phyloP scores from a whole-genome alignment of 2,329 filamentous ascomycete species.

The Colletotrichum lentis region DNA sequence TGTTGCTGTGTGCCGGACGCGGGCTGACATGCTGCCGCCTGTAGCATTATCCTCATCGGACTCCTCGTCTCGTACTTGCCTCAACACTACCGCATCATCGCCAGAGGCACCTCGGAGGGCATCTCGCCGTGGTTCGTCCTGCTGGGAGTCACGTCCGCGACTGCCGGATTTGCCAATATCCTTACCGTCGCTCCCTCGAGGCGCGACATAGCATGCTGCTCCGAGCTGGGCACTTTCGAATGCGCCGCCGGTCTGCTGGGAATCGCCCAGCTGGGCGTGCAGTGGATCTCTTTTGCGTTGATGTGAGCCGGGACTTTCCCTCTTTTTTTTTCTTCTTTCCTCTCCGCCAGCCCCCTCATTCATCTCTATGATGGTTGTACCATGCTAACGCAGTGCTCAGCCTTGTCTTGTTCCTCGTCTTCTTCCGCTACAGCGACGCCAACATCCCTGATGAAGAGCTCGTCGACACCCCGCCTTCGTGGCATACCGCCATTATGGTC shows the following conservation, averaged over 20 bases:
- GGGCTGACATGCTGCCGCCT: slow-evolving; percentile 38
- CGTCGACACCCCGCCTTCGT: slow-evolving; percentile 66
- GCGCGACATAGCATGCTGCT: slow-evolving; percentile 86
- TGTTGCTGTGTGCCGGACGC: neutral
- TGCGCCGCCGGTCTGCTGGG: slow-evolving; percentile 88
- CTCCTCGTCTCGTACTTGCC: slow-evolving; percentile 94
- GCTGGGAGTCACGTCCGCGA: slow-evolving; percentile 90
- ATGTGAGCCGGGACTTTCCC: slow-evolving; percentile 69
- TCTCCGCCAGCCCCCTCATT: too few species aligned
- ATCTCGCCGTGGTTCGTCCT: slow-evolving; percentile 96
- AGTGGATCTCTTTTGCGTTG: slow-evolving; percentile 90
- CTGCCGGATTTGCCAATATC: slow-evolving; percentile 91
- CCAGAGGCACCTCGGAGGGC: slow-evolving; percentile 85
- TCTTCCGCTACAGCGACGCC: slow-evolving; percentile 76
- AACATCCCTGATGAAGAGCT: slow-evolving; percentile 60
- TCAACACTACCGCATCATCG: slow-evolving; percentile 91
- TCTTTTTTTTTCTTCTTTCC: too few species aligned
- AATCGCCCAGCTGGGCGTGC: slow-evolving; percentile 87
- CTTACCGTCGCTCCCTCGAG: slow-evolving; percentile 84
- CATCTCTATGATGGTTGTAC: too few species aligned
- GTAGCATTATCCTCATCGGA: slow-evolving; percentile 79
- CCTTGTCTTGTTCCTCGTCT: slow-evolving; percentile 91
- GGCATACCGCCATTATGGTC: slow-evolving; percentile 81
- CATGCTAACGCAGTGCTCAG: slow-evolving; percentile 55
- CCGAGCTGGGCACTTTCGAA: slow-evolving; percentile 78